These are phyloP conservation scores for Oemleria cerasiformis DNA, from an alignment of 306 rosid species.

Conservation along the genomic window DNA sequence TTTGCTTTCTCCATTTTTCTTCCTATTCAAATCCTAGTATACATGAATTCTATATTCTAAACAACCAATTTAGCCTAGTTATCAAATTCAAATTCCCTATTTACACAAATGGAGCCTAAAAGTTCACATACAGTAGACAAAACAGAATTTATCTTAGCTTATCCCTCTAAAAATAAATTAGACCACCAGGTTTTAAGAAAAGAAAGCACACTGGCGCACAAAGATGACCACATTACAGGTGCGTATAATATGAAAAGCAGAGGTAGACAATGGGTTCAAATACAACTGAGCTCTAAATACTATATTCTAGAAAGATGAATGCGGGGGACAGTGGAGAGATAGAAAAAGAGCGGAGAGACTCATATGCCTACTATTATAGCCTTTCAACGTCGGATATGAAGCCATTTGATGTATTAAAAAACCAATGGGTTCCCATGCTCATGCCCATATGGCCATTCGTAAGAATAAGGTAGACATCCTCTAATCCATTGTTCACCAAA, in stretches of 20 bases:
- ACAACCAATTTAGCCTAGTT: too few relatives aligned
- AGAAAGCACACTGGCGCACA: neutral
- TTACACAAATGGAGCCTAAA: neutral
- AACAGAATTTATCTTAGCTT: constrained; percentile 3
- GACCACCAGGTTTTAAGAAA: neutral
- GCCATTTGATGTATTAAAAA: too few relatives aligned
- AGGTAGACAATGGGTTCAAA: neutral
- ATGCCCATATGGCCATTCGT: too few relatives aligned
- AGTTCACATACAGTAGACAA: neutral
- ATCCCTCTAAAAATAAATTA: neutral
- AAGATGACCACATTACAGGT: neutral
- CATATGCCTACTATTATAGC: neutral
- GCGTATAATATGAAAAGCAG: neutral
- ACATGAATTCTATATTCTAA: too few relatives aligned
- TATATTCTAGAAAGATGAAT: neutral
- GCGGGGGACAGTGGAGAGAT: neutral
- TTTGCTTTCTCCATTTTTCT: too few relatives aligned
- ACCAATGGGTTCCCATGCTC: too few relatives aligned
- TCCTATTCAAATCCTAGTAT: too few relatives aligned
- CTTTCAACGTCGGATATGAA: too few relatives aligned
- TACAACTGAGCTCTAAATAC: neutral
- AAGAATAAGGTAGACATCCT: neutral
- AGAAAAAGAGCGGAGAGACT: neutral
- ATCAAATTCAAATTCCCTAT: too few relatives aligned
- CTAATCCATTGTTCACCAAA: neutral